Evolutionary conservation across 2,329 filamentous ascomycete species (phyloP).

Genomic region (Hansfordia pulvinata): DNA sequence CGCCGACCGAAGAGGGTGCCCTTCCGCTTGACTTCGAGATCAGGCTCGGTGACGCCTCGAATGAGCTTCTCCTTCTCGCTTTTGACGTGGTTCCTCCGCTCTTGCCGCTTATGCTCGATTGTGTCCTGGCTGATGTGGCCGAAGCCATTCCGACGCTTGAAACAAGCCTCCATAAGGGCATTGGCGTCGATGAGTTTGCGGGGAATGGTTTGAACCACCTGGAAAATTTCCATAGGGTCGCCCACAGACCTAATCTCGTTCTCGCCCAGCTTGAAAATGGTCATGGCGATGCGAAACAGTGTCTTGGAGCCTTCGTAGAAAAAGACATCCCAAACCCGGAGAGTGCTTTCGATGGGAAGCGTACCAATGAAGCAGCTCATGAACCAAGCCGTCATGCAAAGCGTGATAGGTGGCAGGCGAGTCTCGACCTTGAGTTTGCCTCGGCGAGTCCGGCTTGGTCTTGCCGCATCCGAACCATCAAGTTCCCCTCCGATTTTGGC

Average conservation of each 20-base stretch:
- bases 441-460: slow-evolving; percentile 21
- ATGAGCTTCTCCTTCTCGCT: slow-evolving; percentile 26
- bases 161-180: slow-evolving; percentile 67
- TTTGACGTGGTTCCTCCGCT: slow-evolving; percentile 43
- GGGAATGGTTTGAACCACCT: slow-evolving; percentile 80
- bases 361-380: slow-evolving; percentile 96
- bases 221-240: slow-evolving; percentile 92
- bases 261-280: slow-evolving; percentile 84
- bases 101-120: slow-evolving; percentile 62
- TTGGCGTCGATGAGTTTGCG: slow-evolving; percentile 74
- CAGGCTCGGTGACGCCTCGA: slow-evolving; percentile 15
- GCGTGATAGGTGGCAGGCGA: slow-evolving; percentile 73
- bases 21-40: slow-evolving; percentile 23
- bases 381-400: slow-evolving; percentile 93
- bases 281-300: slow-evolving; percentile 79
- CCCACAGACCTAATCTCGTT: slow-evolving; percentile 62
- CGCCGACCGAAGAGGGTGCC: slow-evolving; percentile 31
- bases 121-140: slow-evolving; percentile 69
- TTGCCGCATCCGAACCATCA: slow-evolving; percentile 28
- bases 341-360: slow-evolving; percentile 77
- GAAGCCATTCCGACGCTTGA: slow-evolving; percentile 67
- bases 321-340: slow-evolving; percentile 90
- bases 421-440: slow-evolving; percentile 24
- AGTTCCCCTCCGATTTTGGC: slow-evolving; percentile 74
- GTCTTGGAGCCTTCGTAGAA: slow-evolving; percentile 94